phyloP scores from a whole-genome alignment of 2,329 filamentous ascomycete species.

The Diaporthe ampelina region DNA sequence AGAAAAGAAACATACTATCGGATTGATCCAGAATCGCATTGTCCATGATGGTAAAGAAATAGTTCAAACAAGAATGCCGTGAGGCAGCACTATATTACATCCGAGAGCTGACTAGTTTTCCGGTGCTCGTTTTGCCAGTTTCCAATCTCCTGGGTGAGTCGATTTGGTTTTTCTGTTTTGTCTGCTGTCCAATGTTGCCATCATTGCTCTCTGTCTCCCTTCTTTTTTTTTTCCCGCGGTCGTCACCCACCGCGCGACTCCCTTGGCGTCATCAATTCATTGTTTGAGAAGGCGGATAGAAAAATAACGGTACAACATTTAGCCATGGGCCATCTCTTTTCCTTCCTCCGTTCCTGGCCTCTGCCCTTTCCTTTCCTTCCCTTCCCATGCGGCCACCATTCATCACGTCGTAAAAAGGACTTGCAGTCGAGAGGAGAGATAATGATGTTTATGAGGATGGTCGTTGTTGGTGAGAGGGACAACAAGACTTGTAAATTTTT shows the following conservation, averaged over 20 bases:
- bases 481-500: conserved; percentile 30
- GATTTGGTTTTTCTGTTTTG: conserved; percentile 2
- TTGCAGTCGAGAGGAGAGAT: conserved; percentile 15
- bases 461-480: conserved; percentile 4
- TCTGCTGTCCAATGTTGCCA: conserved; percentile 35
- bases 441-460: conserved; percentile 5
- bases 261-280: conserved; percentile 42
- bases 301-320: conserved; percentile 37
- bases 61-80: conserved; percentile 55
- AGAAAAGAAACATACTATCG: neutral
- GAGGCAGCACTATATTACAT: conserved; percentile 62
- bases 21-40: neutral
- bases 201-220: conserved; percentile 19
- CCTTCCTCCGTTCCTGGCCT: neutral
- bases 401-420: conserved; percentile 38
- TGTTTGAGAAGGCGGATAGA: conserved; percentile 29
- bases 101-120: conserved; percentile 34
- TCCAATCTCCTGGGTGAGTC: conserved; percentile 2
- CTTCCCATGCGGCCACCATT: conserved; percentile 22
- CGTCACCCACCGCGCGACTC: conserved; percentile 30
- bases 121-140: conserved; percentile 36
- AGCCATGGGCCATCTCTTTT: conserved; percentile 20
- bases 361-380: conserved; percentile 23
- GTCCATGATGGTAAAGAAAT: conserved; percentile 16
- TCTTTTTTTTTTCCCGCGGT: conserved; percentile 9